Evolutionary conservation across 805 yeast species (phyloP).

Genomic region (Clavispora phyllophila): DNA sequence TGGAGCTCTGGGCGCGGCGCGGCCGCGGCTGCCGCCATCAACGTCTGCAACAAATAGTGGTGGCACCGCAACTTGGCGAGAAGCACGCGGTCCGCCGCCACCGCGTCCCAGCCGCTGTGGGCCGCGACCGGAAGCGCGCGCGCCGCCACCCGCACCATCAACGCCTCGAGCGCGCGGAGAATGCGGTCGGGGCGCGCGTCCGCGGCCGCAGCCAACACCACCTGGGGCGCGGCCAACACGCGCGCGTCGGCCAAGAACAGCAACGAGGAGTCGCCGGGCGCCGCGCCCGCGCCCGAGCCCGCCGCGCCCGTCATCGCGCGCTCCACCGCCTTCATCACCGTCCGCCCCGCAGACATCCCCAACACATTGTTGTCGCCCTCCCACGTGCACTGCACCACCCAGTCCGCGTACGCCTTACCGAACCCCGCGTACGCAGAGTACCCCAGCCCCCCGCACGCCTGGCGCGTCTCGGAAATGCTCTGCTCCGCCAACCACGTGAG

Average conservation of each 20-base stretch:
- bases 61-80: constrained; percentile 42
- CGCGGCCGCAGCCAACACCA: constrained; percentile 4
- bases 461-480: constrained; percentile 38
- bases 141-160: constrained; percentile 31
- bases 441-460: constrained; percentile 46
- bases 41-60: constrained; percentile 34
- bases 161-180: constrained; percentile 27
- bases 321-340: constrained; percentile 29
- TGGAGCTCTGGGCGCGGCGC: constrained; percentile 21
- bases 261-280: constrained; percentile 9
- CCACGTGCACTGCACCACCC: constrained; percentile 48
- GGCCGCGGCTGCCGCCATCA: constrained; percentile 19
- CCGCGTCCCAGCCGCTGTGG: constrained; percentile 29
- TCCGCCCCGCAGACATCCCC: constrained; percentile 38
- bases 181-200: constrained; percentile 17
- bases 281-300: not conserved
- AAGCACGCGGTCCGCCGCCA: constrained; percentile 33
- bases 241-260: constrained; percentile 13
- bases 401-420: constrained; percentile 41
- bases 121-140: constrained; percentile 25
- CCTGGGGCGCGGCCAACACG: constrained; percentile 2
- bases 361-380: constrained; percentile 46
- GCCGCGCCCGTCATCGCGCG: constrained; percentile 18
- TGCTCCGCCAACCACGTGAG: constrained; percentile 42
- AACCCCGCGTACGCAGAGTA: constrained; percentile 42